Base-by-base conservation (phyloP, 169 alveolate species). In the Theileria equi region DNA sequence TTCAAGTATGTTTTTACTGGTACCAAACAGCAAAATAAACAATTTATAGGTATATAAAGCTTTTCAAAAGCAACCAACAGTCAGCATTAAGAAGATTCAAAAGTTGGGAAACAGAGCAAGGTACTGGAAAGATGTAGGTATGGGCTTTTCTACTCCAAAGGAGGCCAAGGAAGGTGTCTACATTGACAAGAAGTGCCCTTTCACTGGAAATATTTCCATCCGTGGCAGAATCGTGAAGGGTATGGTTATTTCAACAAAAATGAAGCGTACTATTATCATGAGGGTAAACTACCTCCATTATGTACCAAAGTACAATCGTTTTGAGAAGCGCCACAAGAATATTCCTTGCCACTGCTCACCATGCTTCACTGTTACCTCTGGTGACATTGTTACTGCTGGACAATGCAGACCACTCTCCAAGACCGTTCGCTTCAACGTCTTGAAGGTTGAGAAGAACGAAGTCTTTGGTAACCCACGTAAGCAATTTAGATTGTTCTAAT, bases 371-470 rank as follows among this genome's bases (percentile, higher is more conserved):
- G 97, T 95, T 62, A 93, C 92, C 77, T 98, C 96, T 88, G 99
- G 99, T 19, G 99, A 97, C 86, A 95, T 97, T 79, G 97, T 96
- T 84, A 95, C 98, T 44, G 97, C 94, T 41, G 99, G 99, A 34
- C 98, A 97, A 89, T 97, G 99, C 98, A 94, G 99, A 71, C 99
- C 99, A 31, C 92, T 98, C 55, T 95, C 98, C 38, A 98, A 98
- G 93, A 97, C 99, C 32, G 98, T 98, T 45, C 91, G 99, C 84
- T 98, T 98, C 94, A 96, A 96, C 90, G 99, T 96, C 49, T 83
- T 97, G 78, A 94, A 96, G 90, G 99, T 97, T 52, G 98, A 95
- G 89, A 93, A 94, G 90, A 95, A 95, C 90, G 97, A 96, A 89
- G 94, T 96, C 73, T 92, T 94, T 87, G 99, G 99, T 25, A 91